Conservation (phyloP, 257 asterid genomes). For the Salvia splendens region DNA sequence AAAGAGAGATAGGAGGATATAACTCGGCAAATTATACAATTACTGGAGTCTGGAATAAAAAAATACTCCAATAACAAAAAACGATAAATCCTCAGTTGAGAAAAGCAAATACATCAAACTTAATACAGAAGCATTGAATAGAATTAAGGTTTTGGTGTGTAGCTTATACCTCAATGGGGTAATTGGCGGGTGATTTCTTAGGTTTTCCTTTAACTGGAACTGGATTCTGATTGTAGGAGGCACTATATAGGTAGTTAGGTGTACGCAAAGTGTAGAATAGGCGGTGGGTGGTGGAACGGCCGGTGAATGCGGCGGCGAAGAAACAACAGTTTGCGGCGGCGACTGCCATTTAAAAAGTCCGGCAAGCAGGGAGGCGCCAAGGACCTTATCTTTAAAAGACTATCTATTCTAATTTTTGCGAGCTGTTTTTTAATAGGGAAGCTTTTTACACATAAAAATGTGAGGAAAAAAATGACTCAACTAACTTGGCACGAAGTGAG, state of each 20-base stretch:
- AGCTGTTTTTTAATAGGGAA: too few relatives aligned
- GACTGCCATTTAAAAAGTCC: slow-evolving; percentile 39
- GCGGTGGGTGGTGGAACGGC: slow-evolving; percentile 36
- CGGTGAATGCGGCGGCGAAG: slow-evolving; percentile 40
- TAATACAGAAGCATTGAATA: slow-evolving; percentile 1
- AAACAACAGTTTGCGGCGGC: slow-evolving; percentile 50
- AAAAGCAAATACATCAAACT: neutral
- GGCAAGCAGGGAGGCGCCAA: slow-evolving; percentile 24
- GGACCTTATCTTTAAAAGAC: neutral
- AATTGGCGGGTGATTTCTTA: slow-evolving; percentile 29
- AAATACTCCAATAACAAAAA: neutral
- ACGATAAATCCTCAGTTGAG: neutral
- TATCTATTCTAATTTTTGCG: too few relatives aligned
- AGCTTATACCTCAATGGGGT: slow-evolving; percentile 32
- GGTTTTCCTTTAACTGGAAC: slow-evolving; percentile 31
- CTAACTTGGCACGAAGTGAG: too few relatives aligned
- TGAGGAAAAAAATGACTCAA: too few relatives aligned
- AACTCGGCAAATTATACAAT: neutral
- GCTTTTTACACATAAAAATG: too few relatives aligned
- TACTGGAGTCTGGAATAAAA: neutral
- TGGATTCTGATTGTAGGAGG: slow-evolving; percentile 27
- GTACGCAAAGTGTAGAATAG: slow-evolving; percentile 26
- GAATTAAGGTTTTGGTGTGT: neutral
- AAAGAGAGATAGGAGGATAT: neutral
- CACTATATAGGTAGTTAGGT: slow-evolving; percentile 27